Evolutionary conservation across 495 filamentous ascomycete species (phyloP).

Genomic region (Penicillium crystallinum): DNA sequence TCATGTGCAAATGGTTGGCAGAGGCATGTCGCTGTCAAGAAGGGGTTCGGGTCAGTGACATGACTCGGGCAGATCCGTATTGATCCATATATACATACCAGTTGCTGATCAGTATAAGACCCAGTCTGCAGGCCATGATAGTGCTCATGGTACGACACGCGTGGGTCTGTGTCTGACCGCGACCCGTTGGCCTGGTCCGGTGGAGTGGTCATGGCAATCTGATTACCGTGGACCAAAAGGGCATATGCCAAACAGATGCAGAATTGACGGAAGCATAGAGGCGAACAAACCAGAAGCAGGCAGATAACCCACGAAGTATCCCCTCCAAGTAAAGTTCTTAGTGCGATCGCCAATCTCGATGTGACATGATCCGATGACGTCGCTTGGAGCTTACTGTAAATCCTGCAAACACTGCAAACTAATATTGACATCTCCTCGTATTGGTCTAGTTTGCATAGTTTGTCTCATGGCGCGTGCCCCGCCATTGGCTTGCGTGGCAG

Average conservation of each 20-base stretch:
- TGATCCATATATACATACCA: slow-evolving; percentile 35
- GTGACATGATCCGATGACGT: slow-evolving; percentile 29
- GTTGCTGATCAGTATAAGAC: slow-evolving; percentile 50
- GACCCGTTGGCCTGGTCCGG: slow-evolving; percentile 11
- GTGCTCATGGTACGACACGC: slow-evolving; percentile 16
- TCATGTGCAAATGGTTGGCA: slow-evolving; percentile 58
- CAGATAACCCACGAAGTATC: slow-evolving; percentile 1
- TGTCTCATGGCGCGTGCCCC: slow-evolving; percentile 5
- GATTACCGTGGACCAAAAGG: slow-evolving; percentile 1
- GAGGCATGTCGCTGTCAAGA: slow-evolving; percentile 53
- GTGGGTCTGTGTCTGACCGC: slow-evolving; percentile 16
- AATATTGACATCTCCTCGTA: background rate
- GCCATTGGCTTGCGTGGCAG: slow-evolving; percentile 18
- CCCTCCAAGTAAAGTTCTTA: background rate
- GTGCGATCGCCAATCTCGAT: slow-evolving; percentile 15
- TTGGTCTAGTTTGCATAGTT: slow-evolving; percentile 19
- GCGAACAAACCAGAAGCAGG: background rate
- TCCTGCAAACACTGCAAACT: background rate
- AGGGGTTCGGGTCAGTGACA: background rate
- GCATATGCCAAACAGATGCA: background rate
- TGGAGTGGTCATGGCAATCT: slow-evolving; percentile 30
- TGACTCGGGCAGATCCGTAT: background rate
- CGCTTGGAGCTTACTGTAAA: slow-evolving; percentile 1
- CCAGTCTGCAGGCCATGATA: slow-evolving; percentile 36
- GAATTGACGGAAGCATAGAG: background rate